These are phyloP conservation scores for Benincasa hispida DNA, from an alignment of 306 rosid species.

Conservation along the genomic window DNA sequence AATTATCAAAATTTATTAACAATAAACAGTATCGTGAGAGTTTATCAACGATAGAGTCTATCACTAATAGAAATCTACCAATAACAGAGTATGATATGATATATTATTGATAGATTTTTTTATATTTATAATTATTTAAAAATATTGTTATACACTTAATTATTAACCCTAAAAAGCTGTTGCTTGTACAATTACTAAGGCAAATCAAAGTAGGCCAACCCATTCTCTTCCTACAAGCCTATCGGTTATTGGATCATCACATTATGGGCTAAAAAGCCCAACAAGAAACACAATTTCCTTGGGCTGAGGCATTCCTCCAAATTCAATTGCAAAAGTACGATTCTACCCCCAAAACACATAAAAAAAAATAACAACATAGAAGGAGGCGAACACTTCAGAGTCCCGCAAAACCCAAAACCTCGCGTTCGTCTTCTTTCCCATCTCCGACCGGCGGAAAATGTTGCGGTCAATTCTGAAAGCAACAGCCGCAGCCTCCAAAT, in stretches of 20 bases:
- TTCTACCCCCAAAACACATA: neutral
- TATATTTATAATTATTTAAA: too few relatives aligned
- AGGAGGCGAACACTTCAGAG: neutral
- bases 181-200: too few relatives aligned
- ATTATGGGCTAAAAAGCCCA: neutral
- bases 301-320: neutral
- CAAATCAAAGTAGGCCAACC: neutral
- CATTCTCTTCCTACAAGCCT: neutral
- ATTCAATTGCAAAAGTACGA: neutral
- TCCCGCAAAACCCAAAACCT: conserved; percentile 26
- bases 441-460: conserved; percentile 23
- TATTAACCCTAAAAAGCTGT: too few relatives aligned
- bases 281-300: neutral
- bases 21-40: too few relatives aligned
- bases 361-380: neutral
- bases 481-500: conserved; percentile 25
- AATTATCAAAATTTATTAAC: too few relatives aligned
- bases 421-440: neutral
- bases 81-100: too few relatives aligned
- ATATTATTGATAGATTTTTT: too few relatives aligned
- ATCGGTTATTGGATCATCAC: neutral
- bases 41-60: too few relatives aligned
- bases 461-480: conserved; percentile 33
- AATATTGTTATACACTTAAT: too few relatives aligned
- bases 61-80: too few relatives aligned